phyloP scores from a whole-genome alignment of 495 filamentous ascomycete genomes.

The Oleoguttula mirabilis region DNA sequence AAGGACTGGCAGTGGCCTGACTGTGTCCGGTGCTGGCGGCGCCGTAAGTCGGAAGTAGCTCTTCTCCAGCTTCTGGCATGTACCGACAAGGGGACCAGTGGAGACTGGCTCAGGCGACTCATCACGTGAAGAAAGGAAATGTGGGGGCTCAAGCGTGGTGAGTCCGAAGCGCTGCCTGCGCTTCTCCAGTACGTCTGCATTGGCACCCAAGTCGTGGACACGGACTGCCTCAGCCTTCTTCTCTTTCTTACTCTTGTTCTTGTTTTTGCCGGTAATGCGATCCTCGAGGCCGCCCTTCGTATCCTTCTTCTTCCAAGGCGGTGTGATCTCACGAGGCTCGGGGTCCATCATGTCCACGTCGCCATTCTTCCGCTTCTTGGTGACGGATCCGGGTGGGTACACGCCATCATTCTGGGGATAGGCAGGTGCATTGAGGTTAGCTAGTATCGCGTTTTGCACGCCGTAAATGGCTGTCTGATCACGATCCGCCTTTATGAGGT shows the following conservation, averaged over 20 bases:
- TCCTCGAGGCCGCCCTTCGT: slow-evolving; percentile 54
- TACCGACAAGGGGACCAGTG: slow-evolving; percentile 74
- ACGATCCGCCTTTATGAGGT: slow-evolving; percentile 62
- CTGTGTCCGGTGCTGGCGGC: slow-evolving; percentile 69
- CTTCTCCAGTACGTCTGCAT: slow-evolving; percentile 72
- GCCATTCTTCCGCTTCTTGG: slow-evolving; percentile 74
- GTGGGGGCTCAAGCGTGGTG: slow-evolving; percentile 14
- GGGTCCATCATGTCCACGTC: slow-evolving; percentile 32
- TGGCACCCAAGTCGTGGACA: slow-evolving; percentile 60
- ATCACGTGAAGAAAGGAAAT: slow-evolving; percentile 15
- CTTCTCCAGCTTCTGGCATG: slow-evolving; percentile 79
- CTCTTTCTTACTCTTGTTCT: slow-evolving; percentile 16
- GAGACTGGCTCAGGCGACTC: slow-evolving; percentile 37
- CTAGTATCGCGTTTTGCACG: background rate
- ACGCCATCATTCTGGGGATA: background rate
- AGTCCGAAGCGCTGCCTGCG: slow-evolving; percentile 73
- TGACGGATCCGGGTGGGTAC: slow-evolving; percentile 8
- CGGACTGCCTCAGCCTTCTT: slow-evolving; percentile 26
- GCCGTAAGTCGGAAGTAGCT: slow-evolving; percentile 86
- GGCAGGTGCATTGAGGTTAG: slow-evolving; percentile 11
- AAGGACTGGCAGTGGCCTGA: slow-evolving; percentile 74
- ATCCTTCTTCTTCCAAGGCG: slow-evolving; percentile 68
- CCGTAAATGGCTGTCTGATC: slow-evolving; percentile 7
- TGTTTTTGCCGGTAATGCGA: slow-evolving; percentile 51
- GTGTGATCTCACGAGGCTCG: slow-evolving; percentile 25